Evolutionary conservation across 2,329 filamentous ascomycete species (phyloP).

Genomic region (Truncatella angustata): DNA sequence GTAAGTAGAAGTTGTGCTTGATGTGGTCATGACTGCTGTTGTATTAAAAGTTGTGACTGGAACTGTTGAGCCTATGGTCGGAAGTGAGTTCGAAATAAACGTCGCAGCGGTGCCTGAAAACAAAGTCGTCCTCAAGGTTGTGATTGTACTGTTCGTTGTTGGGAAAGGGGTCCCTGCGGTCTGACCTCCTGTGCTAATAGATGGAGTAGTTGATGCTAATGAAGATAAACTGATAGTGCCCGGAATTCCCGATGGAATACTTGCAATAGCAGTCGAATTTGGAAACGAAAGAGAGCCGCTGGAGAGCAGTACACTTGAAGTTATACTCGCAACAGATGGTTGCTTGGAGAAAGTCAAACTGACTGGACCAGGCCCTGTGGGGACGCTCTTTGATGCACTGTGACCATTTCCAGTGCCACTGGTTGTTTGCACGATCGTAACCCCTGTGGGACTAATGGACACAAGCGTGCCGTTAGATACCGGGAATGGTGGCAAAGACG

Average conservation of each 20-base stretch:
- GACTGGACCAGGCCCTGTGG: conserved; percentile 15
- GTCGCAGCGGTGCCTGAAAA: too few species aligned
- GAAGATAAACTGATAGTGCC: not conserved
- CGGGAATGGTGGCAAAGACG: conserved; percentile 15
- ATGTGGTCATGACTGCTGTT: too few species aligned
- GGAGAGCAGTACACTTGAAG: not conserved
- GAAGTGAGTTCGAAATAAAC: too few species aligned
- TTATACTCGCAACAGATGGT: not conserved
- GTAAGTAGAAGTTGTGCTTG: too few species aligned
- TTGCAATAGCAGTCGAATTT: conserved; percentile 18
- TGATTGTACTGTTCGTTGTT: too few species aligned
- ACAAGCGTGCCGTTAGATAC: conserved; percentile 15
- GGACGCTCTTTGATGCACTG: conserved; percentile 13
- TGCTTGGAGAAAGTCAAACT: not conserved
- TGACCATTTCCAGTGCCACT: not conserved
- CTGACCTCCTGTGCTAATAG: too few species aligned
- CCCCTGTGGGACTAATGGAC: conserved; percentile 13
- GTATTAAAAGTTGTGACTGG: too few species aligned
- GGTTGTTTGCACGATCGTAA: conserved; percentile 4
- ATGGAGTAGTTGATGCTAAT: not conserved
- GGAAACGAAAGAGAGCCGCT: not conserved
- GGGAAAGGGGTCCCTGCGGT: too few species aligned
- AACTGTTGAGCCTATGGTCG: too few species aligned
- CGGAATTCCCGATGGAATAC: conserved; percentile 9
- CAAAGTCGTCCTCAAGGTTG: too few species aligned